Percentiles rank a stretch among this genome's conserved stretches.
These are phyloP conservation scores for Caloboletus inedulis DNA, from an alignment of 1,284 basidiomycete genomes.

Conservation along the genomic window DNA sequence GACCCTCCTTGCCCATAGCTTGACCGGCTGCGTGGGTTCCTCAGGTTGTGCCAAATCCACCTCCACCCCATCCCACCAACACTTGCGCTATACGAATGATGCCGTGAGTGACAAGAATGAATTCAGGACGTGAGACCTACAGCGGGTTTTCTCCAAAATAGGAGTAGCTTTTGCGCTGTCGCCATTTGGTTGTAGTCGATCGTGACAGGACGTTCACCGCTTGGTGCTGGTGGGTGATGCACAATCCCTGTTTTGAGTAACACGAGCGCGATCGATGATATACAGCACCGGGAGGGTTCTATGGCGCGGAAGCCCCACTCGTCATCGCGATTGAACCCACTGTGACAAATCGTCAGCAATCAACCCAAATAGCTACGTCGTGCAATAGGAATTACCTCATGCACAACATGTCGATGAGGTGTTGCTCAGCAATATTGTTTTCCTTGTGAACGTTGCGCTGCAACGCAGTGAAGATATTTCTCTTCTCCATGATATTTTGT, in stretches of 20 bases:
- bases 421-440: constrained; percentile 98
- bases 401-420: constrained; percentile 99
- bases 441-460: constrained; percentile 99
- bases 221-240: constrained; percentile 52
- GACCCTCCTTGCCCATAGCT: constrained; percentile 96
- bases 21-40: constrained; percentile 58
- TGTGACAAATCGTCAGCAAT: constrained; percentile 34
- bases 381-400: constrained; percentile 70
- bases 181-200: constrained; percentile 92
- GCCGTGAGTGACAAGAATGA: constrained; percentile 1
- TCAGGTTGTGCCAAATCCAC: constrained; percentile 69
- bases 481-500: constrained; percentile 82
- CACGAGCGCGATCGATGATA: constrained; percentile 96
- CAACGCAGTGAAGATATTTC: constrained; percentile 94
- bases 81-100: constrained; percentile 71
- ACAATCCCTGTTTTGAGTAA: constrained; percentile 95
- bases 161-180: constrained; percentile 93
- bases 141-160: constrained; percentile 99
- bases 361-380: constrained; percentile 19
- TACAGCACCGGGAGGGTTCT: constrained; percentile 94
- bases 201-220: constrained; percentile 64
- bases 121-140: constrained; percentile 48
- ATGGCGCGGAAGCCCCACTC: constrained; percentile 96
- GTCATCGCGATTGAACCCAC: constrained; percentile 95
- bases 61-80: constrained; percentile 99